A percentile compares a stretch with the other conserved stretches of the same genome.
Conservation (phyloP, 345 rosid genomes). For the Eucalyptus cloeziana region DNA sequence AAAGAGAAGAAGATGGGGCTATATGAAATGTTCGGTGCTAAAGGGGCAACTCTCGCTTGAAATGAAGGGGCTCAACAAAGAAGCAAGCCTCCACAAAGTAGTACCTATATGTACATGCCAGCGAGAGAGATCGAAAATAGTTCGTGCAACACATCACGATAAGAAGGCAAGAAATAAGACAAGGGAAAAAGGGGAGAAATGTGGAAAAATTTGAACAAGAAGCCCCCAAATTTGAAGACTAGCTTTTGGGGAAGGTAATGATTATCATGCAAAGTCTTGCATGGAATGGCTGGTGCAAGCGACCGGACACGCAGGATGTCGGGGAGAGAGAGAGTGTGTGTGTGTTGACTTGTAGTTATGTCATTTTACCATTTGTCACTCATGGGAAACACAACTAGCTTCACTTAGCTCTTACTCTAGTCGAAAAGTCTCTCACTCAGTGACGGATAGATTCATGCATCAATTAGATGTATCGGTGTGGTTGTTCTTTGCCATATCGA, state of each 20-base stretch:
- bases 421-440: background rate
- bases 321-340: background rate
- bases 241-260: background rate
- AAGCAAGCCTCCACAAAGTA: background rate
- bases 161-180: background rate
- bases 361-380: background rate
- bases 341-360: background rate
- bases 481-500: background rate
- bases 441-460: background rate
- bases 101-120: background rate
- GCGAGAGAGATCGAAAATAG: background rate
- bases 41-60: background rate
- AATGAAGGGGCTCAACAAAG: background rate
- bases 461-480: background rate
- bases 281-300: slow-evolving; percentile 1
- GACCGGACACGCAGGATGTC: background rate
- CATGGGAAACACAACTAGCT: background rate
- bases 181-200: background rate
- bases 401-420: background rate
- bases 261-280: background rate
- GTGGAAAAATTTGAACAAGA: background rate
- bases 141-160: background rate
- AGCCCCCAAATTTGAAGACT: background rate
- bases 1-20: background rate
- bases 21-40: background rate